Evolutionary conservation across 805 yeast genomes (phyloP), one percentile per base, ranked within the genome.

Genomic region (Saturnispora silvae): DNA sequence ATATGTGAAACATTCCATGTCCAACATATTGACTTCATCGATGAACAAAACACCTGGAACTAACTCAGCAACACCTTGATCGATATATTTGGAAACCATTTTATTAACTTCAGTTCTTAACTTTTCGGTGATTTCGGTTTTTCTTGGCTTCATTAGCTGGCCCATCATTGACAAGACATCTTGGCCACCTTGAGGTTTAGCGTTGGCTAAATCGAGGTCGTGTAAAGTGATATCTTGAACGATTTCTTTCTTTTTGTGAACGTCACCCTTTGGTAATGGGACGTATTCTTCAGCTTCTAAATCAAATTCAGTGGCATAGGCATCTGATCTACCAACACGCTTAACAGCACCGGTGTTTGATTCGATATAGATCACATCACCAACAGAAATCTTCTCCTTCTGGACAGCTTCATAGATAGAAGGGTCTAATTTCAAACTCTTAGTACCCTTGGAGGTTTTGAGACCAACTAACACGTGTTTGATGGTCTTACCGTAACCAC

Each of bases 141-240:
- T 92, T 52, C 81, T 81, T 38, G 97, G 97, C 65, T 87, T 89
- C 67, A 92, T 68, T 48, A 92, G 67, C 64, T 92, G 97, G 31
- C 97, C 98, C 99, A 36, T 96, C 94, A 63, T 92, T 92, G 94
- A 81, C 53, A 92, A 83, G 44, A 92, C 71, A 14, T 97, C 97
- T 54, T 92, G 71, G 52, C 94, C 94, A 22, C 99, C 99, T 62
- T 92, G 98, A 15, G 95, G 87, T 59, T 96, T 78, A 13, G 97
- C 86, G 63, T 92, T 92, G 56, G 94, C 94, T 37, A 89, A 95
- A 62, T 92, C 99, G 50, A 92, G 83, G 61, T 92, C 99, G 63
- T 92, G 97, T 49, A 92, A 68, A 2, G 96, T 84, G n/a, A 92
- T 96, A 2, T 96, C 94, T 62, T 92, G 99, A 25, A 87, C 95